A percentile compares a stretch with the other conserved stretches of the same genome.
phyloP scores from a whole-genome alignment of 345 rosid species.

The Carallia brachiata region DNA sequence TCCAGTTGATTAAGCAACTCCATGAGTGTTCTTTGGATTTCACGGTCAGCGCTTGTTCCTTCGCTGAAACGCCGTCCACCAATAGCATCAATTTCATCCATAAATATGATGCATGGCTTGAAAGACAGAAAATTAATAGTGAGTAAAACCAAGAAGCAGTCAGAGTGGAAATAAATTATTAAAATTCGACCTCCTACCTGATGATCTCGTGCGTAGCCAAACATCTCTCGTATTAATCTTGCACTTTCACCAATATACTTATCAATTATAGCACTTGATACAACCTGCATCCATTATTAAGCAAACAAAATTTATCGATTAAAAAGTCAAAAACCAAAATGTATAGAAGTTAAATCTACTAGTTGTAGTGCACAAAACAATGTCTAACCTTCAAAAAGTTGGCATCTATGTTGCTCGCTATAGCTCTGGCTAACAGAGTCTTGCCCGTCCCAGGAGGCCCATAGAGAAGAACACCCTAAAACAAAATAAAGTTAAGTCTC shows the following conservation, averaged over 20 bases:
- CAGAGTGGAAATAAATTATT: not conserved
- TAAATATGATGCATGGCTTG: slow-evolving; percentile 96
- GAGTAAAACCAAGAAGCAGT: not conserved
- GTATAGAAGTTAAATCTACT: not conserved
- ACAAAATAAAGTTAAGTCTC: not conserved
- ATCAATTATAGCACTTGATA: slow-evolving; percentile 96
- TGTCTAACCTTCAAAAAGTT: slow-evolving; percentile 82
- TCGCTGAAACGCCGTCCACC: slow-evolving; percentile 98
- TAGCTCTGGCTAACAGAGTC: slow-evolving; percentile 97
- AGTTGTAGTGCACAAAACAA: not conserved
- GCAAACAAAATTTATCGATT: not conserved
- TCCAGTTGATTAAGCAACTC: slow-evolving; percentile 98
- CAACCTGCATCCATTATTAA: slow-evolving; percentile 48
- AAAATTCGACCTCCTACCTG: slow-evolving; percentile 47
- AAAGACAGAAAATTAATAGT: slow-evolving; percentile 1
- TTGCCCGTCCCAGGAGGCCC: slow-evolving; percentile 99
- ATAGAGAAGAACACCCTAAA: slow-evolving; percentile 80
- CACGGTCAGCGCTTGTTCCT: slow-evolving; percentile 99
- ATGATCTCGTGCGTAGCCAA: slow-evolving; percentile 96
- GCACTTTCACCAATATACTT: slow-evolving; percentile 99
- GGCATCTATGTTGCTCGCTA: slow-evolving; percentile 96
- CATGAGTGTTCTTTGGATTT: slow-evolving; percentile 95
- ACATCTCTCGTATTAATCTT: slow-evolving; percentile 92
- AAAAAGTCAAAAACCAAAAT: no score
- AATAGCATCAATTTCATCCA: slow-evolving; percentile 99